Conservation (phyloP, 169 alveolate genomes). For the Plasmodium fragile region DNA sequence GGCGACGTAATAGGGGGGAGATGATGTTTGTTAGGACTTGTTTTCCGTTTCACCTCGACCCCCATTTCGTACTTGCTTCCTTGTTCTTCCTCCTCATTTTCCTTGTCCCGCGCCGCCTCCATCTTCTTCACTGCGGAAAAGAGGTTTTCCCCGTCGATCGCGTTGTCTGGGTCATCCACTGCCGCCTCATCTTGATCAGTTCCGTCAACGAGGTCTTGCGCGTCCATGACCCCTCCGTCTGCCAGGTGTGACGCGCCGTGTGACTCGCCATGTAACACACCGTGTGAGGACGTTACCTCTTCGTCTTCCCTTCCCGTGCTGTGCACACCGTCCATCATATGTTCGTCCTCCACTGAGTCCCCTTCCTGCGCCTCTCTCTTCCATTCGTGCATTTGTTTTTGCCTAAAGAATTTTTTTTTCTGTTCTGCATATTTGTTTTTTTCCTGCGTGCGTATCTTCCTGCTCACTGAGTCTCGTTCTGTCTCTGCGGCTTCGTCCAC, state of each 20-base stretch:
- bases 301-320: neutral
- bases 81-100: neutral
- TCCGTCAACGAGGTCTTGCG: neutral
- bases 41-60: neutral
- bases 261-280: too few species aligned
- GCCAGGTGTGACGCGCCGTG: neutral
- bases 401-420: neutral
- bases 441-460: neutral
- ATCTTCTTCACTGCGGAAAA: neutral
- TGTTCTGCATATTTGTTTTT: neutral
- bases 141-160: neutral
- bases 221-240: neutral
- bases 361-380: neutral
- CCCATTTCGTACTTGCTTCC: neutral
- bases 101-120: neutral
- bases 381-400: slow-evolving; percentile 11
- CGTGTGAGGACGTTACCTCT: neutral
- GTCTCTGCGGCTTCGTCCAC: neutral
- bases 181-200: too few species aligned
- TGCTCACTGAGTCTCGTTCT: neutral
- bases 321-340: neutral
- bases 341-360: neutral
- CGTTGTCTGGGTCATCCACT: neutral
- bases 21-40: neutral
- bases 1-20: neutral